phyloP scores from a whole-genome alignment of 192 early-diverging fungal genomes.

The Allomyces macrogynus region DNA sequence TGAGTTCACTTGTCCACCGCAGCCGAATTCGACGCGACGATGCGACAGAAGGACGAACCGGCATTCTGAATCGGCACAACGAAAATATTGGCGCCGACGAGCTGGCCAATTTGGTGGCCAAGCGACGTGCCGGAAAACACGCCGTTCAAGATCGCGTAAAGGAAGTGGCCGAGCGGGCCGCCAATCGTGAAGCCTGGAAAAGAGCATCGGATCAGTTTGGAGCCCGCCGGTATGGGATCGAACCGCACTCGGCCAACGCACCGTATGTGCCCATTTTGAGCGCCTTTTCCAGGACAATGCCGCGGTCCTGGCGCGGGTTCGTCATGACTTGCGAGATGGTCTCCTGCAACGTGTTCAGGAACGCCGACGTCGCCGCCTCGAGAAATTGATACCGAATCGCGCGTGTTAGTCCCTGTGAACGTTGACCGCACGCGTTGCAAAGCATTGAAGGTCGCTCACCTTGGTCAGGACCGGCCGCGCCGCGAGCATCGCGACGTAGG shows the following conservation, averaged over 20 bases:
- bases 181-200: slow-evolving; percentile 49
- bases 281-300: slow-evolving; percentile 10
- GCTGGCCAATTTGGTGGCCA: slow-evolving; percentile 45
- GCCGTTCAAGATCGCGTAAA: slow-evolving; percentile 56
- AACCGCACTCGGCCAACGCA: slow-evolving; percentile 6
- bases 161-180: slow-evolving; percentile 61
- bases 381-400: not conserved
- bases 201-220: slow-evolving; percentile 1
- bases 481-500: slow-evolving; percentile 38
- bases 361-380: slow-evolving; percentile 40
- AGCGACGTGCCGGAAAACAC: slow-evolving; percentile 46
- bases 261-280: slow-evolving; percentile 59
- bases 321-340: slow-evolving; percentile 33
- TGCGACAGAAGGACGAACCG: slow-evolving; percentile 18
- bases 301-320: slow-evolving; percentile 27
- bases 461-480: slow-evolving; percentile 58
- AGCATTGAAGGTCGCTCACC: not conserved
- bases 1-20: not conserved
- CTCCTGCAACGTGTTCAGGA: slow-evolving; percentile 61
- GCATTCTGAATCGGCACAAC: slow-evolving; percentile 73
- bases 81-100: slow-evolving; percentile 53
- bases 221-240: not conserved
- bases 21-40: not conserved
- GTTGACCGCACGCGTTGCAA: not conserved
- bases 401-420: not conserved